These are phyloP conservation scores for Cucurbita pepo DNA, from an alignment of 306 rosid species.

Conservation along the genomic window DNA sequence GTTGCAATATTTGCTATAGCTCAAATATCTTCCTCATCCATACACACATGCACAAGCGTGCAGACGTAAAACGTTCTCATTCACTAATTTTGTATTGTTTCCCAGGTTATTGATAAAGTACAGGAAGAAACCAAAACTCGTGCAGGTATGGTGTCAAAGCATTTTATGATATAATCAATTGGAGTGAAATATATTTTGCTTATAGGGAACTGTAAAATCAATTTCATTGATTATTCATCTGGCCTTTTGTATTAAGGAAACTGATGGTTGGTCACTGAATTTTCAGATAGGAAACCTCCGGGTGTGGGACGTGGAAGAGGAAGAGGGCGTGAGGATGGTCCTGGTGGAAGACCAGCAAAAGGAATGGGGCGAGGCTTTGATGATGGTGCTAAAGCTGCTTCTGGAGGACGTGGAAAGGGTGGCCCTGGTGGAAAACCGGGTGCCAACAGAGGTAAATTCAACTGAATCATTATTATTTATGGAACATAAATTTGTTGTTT, in stretches of 20 bases:
- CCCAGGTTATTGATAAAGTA: slow-evolving; percentile 89
- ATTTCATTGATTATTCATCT: not conserved
- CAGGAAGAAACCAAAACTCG: slow-evolving; percentile 98
- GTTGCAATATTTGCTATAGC: not conserved
- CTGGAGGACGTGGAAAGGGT: slow-evolving; percentile 89
- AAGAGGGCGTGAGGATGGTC: slow-evolving; percentile 75
- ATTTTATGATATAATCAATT: not conserved
- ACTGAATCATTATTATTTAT: not conserved
- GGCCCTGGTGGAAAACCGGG: slow-evolving; percentile 68
- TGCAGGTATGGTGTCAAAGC: slow-evolving; percentile 30
- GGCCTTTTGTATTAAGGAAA: not conserved
- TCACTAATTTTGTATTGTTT: slow-evolving; percentile 9
- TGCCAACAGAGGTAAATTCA: slow-evolving; percentile 58
- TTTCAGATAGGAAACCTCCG: slow-evolving; percentile 82
- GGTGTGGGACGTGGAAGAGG: slow-evolving; percentile 99
- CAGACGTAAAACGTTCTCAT: not conserved
- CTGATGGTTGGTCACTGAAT: not conserved
- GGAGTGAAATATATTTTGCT: not conserved
- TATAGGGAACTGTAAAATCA: not conserved
- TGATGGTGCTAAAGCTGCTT: slow-evolving; percentile 65
- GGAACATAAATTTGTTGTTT: not conserved
- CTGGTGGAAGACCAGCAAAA: slow-evolving; percentile 66
- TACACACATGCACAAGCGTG: not conserved
- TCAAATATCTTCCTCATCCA: too few species aligned
- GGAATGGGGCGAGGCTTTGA: slow-evolving; percentile 90